Evolutionary conservation across 805 yeast genomes (phyloP).

Genomic region (Schwanniomyces sp.): DNA sequence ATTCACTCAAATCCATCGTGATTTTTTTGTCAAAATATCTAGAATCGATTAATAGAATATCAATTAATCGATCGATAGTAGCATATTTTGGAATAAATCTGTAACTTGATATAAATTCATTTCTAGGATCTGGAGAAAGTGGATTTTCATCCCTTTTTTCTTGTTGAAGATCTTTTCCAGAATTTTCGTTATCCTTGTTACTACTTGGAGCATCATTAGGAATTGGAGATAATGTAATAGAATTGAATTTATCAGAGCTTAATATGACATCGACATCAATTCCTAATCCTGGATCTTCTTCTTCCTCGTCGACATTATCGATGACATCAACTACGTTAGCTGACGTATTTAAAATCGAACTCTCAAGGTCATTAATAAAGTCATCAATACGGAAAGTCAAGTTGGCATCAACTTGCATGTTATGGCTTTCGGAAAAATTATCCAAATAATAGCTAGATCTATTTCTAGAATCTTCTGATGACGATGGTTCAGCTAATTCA

Average conservation of each 20-base stretch:
- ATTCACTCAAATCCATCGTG: slow-evolving; percentile 39
- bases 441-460: slow-evolving; percentile 11
- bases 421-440: slow-evolving; percentile 18
- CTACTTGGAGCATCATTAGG: slow-evolving; percentile 1
- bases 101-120: slow-evolving; percentile 2
- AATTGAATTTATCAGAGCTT: slow-evolving; percentile 38
- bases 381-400: slow-evolving; percentile 37
- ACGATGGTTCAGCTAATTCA: slow-evolving; percentile 15
- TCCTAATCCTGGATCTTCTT: slow-evolving; percentile 40
- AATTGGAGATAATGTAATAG: slow-evolving; percentile 16
- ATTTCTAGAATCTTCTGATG: not conserved
- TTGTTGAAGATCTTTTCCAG: not conserved
- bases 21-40: slow-evolving; percentile 48
- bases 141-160: slow-evolving; percentile 8
- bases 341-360: slow-evolving; percentile 10
- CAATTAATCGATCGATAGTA: slow-evolving; percentile 72
- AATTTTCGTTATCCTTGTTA: not conserved
- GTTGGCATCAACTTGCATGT: slow-evolving; percentile 28
- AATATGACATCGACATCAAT: slow-evolving; percentile 44
- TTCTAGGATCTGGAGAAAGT: slow-evolving; percentile 15
- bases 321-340: slow-evolving; percentile 22
- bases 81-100: slow-evolving; percentile 48
- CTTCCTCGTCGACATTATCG: slow-evolving; percentile 34
- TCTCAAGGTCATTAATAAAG: slow-evolving; percentile 28
- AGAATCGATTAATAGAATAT: slow-evolving; percentile 72